These are phyloP conservation scores for Ananas comosus DNA, from an alignment of 176 grass and related monocot species.

Conservation along the genomic window DNA sequence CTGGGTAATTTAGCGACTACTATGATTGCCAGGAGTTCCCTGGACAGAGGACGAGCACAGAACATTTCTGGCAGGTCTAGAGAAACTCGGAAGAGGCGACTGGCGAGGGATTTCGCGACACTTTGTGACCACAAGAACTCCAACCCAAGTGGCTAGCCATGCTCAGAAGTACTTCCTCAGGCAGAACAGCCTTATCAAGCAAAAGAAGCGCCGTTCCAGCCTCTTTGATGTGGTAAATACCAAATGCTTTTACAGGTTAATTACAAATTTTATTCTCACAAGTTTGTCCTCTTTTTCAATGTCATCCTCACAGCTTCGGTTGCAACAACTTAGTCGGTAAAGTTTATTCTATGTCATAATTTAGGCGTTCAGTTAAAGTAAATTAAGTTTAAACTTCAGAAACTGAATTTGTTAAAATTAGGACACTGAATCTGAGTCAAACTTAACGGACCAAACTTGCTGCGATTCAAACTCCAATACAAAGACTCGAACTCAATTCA, in stretches of 20 bases:
- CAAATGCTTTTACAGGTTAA: background rate
- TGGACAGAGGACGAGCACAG: constrained; percentile 95
- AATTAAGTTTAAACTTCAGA: background rate
- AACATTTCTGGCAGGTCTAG: constrained; percentile 61
- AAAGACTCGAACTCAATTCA: no score
- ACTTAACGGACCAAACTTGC: no score
- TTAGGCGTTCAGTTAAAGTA: background rate
- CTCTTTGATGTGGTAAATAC: constrained; percentile 73
- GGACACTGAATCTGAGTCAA: no score
- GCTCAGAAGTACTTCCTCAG: constrained; percentile 94
- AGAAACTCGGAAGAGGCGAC: constrained; percentile 81
- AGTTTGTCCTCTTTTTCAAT: no score
- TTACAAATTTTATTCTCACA: no score
- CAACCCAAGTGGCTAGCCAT: constrained; percentile 91
- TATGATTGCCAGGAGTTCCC: constrained; percentile 44
- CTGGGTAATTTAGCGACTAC: background rate
- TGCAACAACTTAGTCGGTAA: no score
- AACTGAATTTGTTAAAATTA: background rate
- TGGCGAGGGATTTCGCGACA: constrained; percentile 85
- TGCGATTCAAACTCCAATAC: no score
- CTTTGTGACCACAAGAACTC: constrained; percentile 81
- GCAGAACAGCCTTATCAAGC: constrained; percentile 51
- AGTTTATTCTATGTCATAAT: background rate
- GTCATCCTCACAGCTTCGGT: no score
- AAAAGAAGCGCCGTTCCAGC: constrained; percentile 87